These are phyloP conservation scores for Symbiotaphrina buchneri DNA, from an alignment of 495 filamentous ascomycete genomes.

Conservation along the genomic window DNA sequence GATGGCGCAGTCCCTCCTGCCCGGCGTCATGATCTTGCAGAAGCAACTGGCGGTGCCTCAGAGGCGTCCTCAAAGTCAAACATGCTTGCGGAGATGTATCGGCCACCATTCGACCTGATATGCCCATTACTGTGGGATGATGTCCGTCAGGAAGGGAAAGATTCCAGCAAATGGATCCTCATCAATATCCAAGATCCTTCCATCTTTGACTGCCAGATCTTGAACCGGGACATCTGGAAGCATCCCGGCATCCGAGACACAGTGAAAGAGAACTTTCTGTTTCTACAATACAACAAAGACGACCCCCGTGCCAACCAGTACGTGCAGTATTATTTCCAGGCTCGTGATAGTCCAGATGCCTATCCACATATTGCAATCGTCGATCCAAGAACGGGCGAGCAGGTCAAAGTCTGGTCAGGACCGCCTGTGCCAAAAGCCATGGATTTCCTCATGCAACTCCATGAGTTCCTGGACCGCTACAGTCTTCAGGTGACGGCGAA, in stretches of 20 bases:
- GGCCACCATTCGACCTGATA: slow-evolving; percentile 80
- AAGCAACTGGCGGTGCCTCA: slow-evolving; percentile 51
- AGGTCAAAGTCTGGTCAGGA: slow-evolving; percentile 90
- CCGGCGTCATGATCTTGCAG: slow-evolving; percentile 28
- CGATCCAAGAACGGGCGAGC: slow-evolving; percentile 87
- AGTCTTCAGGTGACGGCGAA: slow-evolving; percentile 69
- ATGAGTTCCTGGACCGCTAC: slow-evolving; percentile 91
- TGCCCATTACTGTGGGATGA: slow-evolving; percentile 48
- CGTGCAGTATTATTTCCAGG: slow-evolving; percentile 72
- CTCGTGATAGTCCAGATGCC: slow-evolving; percentile 44
- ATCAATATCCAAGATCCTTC: slow-evolving; percentile 87
- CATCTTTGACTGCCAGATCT: slow-evolving; percentile 74
- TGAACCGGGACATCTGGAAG: slow-evolving; percentile 95
- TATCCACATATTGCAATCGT: slow-evolving; percentile 93
- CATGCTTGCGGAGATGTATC: slow-evolving; percentile 70
- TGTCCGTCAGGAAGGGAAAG: slow-evolving; percentile 64
- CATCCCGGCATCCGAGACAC: slow-evolving; percentile 51
- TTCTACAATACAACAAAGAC: slow-evolving; percentile 75
- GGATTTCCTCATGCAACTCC: slow-evolving; percentile 77
- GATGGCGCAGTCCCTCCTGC: slow-evolving; percentile 14
- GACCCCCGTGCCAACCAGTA: slow-evolving; percentile 57
- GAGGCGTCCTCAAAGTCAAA: slow-evolving; percentile 44
- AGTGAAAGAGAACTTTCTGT: slow-evolving; percentile 79
- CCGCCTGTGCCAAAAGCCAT: slow-evolving; percentile 46
- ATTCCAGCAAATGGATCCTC: slow-evolving; percentile 75